Conservation (phyloP, 257 asterid genomes). For the Buddleja alternifolia region DNA sequence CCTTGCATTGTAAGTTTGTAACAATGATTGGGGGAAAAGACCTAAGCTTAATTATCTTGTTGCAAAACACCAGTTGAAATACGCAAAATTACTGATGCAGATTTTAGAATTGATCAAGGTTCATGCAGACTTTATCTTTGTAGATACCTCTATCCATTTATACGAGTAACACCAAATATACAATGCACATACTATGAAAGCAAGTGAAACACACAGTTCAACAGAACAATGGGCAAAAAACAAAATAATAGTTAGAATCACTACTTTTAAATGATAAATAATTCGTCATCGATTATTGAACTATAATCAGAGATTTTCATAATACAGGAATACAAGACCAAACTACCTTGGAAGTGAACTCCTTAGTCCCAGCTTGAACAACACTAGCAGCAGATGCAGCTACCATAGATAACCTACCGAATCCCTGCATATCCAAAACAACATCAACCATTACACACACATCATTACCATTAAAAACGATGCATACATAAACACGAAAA, state of each 20-base stretch:
- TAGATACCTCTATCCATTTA: neutral
- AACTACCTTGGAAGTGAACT: constrained; percentile 65
- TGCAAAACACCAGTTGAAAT: too few species aligned
- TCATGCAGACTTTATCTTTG: too few species aligned
- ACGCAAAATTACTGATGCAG: too few species aligned
- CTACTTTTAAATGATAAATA: neutral
- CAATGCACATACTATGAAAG: neutral
- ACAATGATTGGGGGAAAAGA: too few species aligned
- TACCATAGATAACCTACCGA: constrained; percentile 65
- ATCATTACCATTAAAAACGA: neutral
- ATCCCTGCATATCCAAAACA: constrained; percentile 47
- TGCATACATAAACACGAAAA: neutral
- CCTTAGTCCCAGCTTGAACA: constrained; percentile 76
- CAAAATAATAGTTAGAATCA: constrained; percentile 12
- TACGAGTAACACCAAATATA: neutral
- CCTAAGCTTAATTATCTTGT: too few species aligned
- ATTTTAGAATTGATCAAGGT: too few species aligned
- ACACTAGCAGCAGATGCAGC: constrained; percentile 74
- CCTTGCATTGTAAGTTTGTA: neutral
- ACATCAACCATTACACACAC: neutral
- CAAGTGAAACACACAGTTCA: neutral
- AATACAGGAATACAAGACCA: neutral
- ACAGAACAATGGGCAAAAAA: neutral
- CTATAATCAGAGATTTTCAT: neutral
- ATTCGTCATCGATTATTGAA: neutral